Evolutionary conservation across 2,329 filamentous ascomycete genomes (phyloP).

Genomic region (Coniochaeta pulveracea): DNA sequence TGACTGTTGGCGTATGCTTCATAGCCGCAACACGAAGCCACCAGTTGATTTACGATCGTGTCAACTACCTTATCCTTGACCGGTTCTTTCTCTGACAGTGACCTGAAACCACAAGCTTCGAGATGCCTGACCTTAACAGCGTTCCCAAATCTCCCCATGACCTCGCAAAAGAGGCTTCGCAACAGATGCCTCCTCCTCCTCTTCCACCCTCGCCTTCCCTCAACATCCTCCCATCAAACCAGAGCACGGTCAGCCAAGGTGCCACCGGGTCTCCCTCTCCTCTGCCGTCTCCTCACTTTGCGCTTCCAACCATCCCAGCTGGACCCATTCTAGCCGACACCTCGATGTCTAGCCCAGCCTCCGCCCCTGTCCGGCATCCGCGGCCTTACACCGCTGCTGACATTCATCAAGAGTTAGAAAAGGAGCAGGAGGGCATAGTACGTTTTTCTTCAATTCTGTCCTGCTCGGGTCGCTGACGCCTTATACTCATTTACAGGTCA

Average conservation of each 20-base stretch:
- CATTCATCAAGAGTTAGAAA: constrained; percentile 80
- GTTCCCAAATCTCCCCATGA: constrained; percentile 38
- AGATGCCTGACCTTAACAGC: constrained; percentile 45
- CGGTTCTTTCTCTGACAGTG: too few species aligned
- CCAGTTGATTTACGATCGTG: constrained; percentile 5
- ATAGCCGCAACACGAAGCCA: neutral
- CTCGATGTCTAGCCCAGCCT: constrained; percentile 39
- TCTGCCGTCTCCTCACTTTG: constrained; percentile 21
- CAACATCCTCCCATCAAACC: constrained; percentile 47
- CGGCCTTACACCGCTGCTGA: constrained; percentile 81
- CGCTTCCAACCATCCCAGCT: constrained; percentile 12
- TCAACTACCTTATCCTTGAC: constrained; percentile 1
- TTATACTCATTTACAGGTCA: constrained; percentile 72
- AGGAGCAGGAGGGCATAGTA: constrained; percentile 91
- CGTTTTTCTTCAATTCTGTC: constrained; percentile 16
- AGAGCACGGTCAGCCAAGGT: constrained; percentile 35
- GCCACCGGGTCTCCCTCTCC: constrained; percentile 19
- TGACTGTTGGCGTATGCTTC: too few species aligned
- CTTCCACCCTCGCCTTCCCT: constrained; percentile 29
- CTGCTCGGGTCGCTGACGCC: too few species aligned
- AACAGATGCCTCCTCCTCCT: constrained; percentile 30
- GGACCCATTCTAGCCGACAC: constrained; percentile 20
- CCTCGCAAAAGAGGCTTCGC: constrained; percentile 27
- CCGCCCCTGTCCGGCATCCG: constrained; percentile 74
- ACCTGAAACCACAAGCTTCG: too few species aligned